Percentiles rank a stretch among this genome's conserved stretches.
Conservation (phyloP, 2,329 filamentous ascomycete genomes). For the Scytalidium sp. region DNA sequence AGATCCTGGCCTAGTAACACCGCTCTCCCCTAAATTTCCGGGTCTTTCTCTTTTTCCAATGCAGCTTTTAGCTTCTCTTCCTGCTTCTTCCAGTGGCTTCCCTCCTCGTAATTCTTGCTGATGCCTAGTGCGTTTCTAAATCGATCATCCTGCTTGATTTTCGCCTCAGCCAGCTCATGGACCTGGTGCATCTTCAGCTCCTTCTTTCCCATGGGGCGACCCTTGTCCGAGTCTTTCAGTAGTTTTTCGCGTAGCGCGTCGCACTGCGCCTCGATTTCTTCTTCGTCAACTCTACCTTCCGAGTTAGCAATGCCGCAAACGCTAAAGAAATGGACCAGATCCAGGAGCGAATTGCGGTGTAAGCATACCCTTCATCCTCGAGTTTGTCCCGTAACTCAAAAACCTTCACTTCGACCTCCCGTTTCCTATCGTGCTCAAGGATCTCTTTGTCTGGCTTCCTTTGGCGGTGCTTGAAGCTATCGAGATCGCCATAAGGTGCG, state of each 20-base stretch:
- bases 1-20: not conserved
- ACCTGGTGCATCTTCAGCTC: slow-evolving; percentile 89
- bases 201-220: slow-evolving; percentile 37
- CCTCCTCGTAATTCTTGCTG: slow-evolving; percentile 80
- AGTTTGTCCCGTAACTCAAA: slow-evolving; percentile 85
- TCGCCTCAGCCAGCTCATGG: slow-evolving; percentile 92
- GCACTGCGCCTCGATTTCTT: slow-evolving; percentile 81
- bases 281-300: slow-evolving; percentile 66
- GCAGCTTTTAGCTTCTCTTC: slow-evolving; percentile 62
- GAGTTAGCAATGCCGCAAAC: slow-evolving; percentile 6
- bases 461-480: slow-evolving; percentile 69
- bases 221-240: slow-evolving; percentile 35
- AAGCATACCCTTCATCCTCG: slow-evolving; percentile 78
- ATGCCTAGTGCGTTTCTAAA: slow-evolving; percentile 85
- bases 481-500: slow-evolving; percentile 66
- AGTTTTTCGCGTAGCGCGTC: slow-evolving; percentile 64
- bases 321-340: not conserved
- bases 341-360: not conserved
- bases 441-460: slow-evolving; percentile 90
- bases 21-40: slow-evolving; percentile 12
- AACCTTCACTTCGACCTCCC: slow-evolving; percentile 89
- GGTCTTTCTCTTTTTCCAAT: slow-evolving; percentile 30
- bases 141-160: slow-evolving; percentile 92
- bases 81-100: slow-evolving; percentile 79
- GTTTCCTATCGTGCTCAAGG: slow-evolving; percentile 87